Base-by-base conservation (phyloP, 139 green algal species). In the Picochlorum sp. region DNA sequence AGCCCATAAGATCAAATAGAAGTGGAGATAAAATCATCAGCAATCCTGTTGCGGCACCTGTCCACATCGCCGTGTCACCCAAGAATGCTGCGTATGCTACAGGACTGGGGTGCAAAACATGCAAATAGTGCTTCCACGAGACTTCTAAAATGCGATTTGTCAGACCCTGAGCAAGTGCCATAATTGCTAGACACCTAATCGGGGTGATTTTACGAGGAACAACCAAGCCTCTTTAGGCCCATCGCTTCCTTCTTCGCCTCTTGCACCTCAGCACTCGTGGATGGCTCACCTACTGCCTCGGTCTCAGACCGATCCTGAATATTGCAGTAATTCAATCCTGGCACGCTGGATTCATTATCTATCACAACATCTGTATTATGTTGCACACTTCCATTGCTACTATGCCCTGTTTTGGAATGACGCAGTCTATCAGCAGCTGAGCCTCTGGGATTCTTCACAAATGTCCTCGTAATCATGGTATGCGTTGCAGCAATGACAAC, bases 61-160 rank as follows among this genome's bases (percentile, higher is more conserved):
- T 88, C 81, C 81, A 91, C 50, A 86, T 89, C 49, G 89, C 87
- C 23, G 95, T 88, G 65, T 95, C 84, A 4, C 88, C 89, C 80
- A 89, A 82, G 73, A 83, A 80, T 7, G 78, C 81, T 0, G 87
- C 84, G 73, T 96, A 98, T 41, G 84, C 85, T 1, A 72, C 64
- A 6, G 92, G 89, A 3, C 73, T 79, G 24, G 89, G 83, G 75
- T 86, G 87, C 61, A 95, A 75, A 59, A 89, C 77, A 23, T 89
- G 73, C 55, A 98, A 81, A 72, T 96, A 86, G 50, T 73, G 80
- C 80, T 98, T 98, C 86, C 86, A 98, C 0, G 86, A 79, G 62
- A 96, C 85, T 74, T 98, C 88, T 66, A 98, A 84, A 28, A 98
- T 69, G 65, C 81, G 91, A 66, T 78, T 86, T 78, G 73, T 88